phyloP scores from a whole-genome alignment of 2,329 filamentous ascomycete species.

The Triangularia setosa region DNA sequence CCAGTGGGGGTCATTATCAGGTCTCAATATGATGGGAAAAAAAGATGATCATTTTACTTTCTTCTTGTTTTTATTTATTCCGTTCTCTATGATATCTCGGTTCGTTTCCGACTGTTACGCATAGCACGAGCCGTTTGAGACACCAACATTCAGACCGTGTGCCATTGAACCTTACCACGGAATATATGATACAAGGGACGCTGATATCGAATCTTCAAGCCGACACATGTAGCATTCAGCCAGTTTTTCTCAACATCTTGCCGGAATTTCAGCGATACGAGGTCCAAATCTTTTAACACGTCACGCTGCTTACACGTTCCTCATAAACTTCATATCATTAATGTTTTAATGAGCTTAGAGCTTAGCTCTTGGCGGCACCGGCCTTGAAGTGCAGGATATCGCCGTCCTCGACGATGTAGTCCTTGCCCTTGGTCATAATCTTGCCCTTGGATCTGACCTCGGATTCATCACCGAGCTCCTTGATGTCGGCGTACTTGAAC shows the following conservation, averaged over 20 bases:
- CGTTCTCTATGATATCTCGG: background rate
- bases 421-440: slow-evolving; percentile 97
- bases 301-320: slow-evolving; percentile 3
- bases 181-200: background rate
- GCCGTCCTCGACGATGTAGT: slow-evolving; percentile 85
- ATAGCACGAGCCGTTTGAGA: too few species aligned
- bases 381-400: slow-evolving; percentile 86
- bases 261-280: background rate
- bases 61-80: background rate
- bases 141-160: background rate
- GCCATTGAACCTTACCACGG: background rate
- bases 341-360: background rate
- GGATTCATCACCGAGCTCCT: slow-evolving; percentile 83
- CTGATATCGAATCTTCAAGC: background rate
- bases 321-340: slow-evolving; percentile 17
- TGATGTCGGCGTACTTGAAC: slow-evolving; percentile 79
- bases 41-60: background rate
- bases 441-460: slow-evolving; percentile 89
- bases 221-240: background rate
- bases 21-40: background rate
- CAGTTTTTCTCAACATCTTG: background rate
- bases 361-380: slow-evolving; percentile 69
- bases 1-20: background rate
- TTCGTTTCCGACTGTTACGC: too few species aligned
- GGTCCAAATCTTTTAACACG: background rate